phyloP scores from a whole-genome alignment of 78 protist species.

The Isochrysis galbana region DNA sequence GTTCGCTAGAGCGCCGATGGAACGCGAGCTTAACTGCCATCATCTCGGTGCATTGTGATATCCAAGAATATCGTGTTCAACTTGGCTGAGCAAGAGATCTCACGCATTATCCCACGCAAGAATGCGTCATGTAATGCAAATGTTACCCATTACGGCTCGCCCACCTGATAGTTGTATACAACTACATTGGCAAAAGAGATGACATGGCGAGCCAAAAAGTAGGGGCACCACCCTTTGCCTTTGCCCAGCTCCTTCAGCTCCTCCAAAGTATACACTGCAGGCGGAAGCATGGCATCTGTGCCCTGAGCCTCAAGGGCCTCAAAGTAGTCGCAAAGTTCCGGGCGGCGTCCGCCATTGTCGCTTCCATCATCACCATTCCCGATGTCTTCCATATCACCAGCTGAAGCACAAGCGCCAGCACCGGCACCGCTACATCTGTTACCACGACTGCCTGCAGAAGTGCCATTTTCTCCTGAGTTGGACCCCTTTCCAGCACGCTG shows the following conservation, averaged over 20 bases:
- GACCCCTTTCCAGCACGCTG: not conserved
- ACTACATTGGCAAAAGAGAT: slow-evolving; percentile 80
- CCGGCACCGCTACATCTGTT: not conserved
- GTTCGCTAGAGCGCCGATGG: too few species aligned
- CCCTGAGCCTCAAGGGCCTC: slow-evolving; percentile 11
- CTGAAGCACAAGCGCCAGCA: not conserved
- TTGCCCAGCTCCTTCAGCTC: slow-evolving; percentile 74
- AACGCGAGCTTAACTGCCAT: too few species aligned
- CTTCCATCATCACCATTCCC: not conserved
- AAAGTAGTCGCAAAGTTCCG: not conserved
- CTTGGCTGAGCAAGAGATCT: too few species aligned
- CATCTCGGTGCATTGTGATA: too few species aligned
- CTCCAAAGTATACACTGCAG: slow-evolving; percentile 87
- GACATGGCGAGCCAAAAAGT: slow-evolving; percentile 78
- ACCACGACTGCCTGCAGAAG: not conserved
- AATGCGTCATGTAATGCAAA: not conserved
- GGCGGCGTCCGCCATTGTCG: not conserved
- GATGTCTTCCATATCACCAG: not conserved
- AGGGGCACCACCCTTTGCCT: slow-evolving; percentile 82
- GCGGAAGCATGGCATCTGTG: not conserved
- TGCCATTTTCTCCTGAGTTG: not conserved
- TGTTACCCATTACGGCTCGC: not conserved
- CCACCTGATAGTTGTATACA: slow-evolving; percentile 59
- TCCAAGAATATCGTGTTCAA: too few species aligned
- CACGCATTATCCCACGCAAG: not conserved